phyloP scores from a whole-genome alignment of 1,284 basidiomycete genomes.

The Erythrobasidium hasegawianum region DNA sequence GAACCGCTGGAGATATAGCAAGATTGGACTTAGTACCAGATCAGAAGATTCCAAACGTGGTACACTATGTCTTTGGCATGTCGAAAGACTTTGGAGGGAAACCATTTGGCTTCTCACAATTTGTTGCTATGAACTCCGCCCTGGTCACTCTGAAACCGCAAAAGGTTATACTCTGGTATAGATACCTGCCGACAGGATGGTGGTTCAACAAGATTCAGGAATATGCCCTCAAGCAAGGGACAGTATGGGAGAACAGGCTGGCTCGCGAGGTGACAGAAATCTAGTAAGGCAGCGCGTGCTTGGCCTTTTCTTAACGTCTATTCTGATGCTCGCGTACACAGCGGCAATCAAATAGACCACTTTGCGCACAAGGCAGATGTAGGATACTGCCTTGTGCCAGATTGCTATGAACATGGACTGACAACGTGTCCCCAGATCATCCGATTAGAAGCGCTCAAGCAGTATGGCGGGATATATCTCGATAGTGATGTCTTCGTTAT shows the following conservation, averaged over 20 bases:
- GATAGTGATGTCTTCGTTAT: constrained; percentile 33
- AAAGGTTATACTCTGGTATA: constrained; percentile 31
- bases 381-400: background rate
- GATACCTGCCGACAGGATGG: constrained; percentile 23
- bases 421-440: constrained; percentile 41
- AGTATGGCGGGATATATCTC: constrained; percentile 51
- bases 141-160: constrained; percentile 22
- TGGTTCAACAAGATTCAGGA: constrained; percentile 30
- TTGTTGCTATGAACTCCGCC: constrained; percentile 20
- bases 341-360: constrained; percentile 44
- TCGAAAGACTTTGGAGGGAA: constrained; percentile 32
- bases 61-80: constrained; percentile 33
- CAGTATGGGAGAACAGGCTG: constrained; percentile 33
- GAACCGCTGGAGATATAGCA: constrained; percentile 4
- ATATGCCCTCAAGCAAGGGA: constrained; percentile 19
- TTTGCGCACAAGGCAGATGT: constrained; percentile 52
- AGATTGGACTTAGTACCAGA: constrained; percentile 6
- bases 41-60: constrained; percentile 35
- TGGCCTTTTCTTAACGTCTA: too few relatives aligned
- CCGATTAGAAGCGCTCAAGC: constrained; percentile 49
- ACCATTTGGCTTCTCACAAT: constrained; percentile 29
- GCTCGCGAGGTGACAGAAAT: constrained; percentile 39
- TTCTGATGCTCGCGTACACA: too few relatives aligned
- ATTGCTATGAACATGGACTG: too few relatives aligned
- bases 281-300: too few relatives aligned